A percentile compares a stretch with the other conserved stretches of the same genome.
Conservation (phyloP, 2,329 filamentous ascomycete species). For the Aureobasidium lini region DNA sequence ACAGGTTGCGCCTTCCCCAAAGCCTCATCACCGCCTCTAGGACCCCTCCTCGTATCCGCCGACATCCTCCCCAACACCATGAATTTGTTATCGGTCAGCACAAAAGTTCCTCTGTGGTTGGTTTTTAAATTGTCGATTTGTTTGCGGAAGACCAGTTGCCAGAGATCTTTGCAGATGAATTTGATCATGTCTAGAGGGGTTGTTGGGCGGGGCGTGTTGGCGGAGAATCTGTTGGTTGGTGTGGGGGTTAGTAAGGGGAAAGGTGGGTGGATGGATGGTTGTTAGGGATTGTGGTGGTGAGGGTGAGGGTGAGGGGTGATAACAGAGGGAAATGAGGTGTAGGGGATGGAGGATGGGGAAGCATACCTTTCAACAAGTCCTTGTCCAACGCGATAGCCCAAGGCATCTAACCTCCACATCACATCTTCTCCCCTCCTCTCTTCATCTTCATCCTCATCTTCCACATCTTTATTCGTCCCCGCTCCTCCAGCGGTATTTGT, state of each 20-base stretch:
- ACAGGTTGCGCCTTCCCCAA: conserved; percentile 72
- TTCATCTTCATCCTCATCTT: conserved; percentile 48
- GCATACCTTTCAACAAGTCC: conserved; percentile 78
- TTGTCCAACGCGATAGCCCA: conserved; percentile 88
- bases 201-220: conserved; percentile 77
- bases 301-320: background rate
- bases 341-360: background rate
- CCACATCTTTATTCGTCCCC: background rate
- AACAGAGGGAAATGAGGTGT: background rate
- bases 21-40: conserved; percentile 33
- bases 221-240: conserved; percentile 57
- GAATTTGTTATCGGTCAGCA: conserved; percentile 88
- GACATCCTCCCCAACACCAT: conserved; percentile 85
- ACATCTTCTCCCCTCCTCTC: conserved; percentile 80
- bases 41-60: conserved; percentile 47
- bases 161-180: conserved; percentile 97
- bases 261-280: background rate
- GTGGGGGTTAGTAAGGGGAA: background rate
- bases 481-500: conserved; percentile 12
- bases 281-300: background rate
- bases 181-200: conserved; percentile 95
- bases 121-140: conserved; percentile 99
- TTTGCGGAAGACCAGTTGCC: conserved; percentile 89
- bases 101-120: conserved; percentile 93
- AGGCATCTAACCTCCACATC: conserved; percentile 71